Percentiles rank a stretch among this genome's conserved stretches.
Evolutionary conservation across 2,329 filamentous ascomycete genomes (phyloP).

Genomic region (Colletotrichum eremochloae): DNA sequence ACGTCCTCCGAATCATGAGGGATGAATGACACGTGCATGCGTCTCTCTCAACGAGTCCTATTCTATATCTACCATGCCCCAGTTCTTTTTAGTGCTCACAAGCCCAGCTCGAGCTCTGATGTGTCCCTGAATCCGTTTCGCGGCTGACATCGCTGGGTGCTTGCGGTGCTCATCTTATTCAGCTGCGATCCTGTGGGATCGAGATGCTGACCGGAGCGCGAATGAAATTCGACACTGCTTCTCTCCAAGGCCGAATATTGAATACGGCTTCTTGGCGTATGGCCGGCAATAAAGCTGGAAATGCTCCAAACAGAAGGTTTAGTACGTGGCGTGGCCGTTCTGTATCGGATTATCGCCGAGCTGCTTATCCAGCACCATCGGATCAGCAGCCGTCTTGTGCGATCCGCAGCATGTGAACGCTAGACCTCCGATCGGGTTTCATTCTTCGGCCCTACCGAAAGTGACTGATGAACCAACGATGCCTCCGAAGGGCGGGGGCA

Average conservation of each 20-base stretch:
- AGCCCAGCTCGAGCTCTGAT: conserved; percentile 1
- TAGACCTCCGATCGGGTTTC: neutral
- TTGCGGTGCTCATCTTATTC: neutral
- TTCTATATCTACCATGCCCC: neutral
- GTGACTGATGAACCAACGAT: neutral
- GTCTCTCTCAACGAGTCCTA: neutral
- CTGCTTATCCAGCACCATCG: neutral
- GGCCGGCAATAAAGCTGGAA: too few species aligned
- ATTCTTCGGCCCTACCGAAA: neutral
- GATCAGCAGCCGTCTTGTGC: neutral
- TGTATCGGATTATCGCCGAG: neutral
- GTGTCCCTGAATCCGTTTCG: too few species aligned
- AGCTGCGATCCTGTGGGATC: conserved; percentile 1
- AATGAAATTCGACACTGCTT: neutral
- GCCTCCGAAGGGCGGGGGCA: too few species aligned
- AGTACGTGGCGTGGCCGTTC: neutral
- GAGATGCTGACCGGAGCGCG: neutral
- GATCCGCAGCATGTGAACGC: neutral
- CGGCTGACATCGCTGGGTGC: too few species aligned
- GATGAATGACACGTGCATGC: neutral
- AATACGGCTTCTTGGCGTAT: too few species aligned
- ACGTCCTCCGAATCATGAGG: neutral
- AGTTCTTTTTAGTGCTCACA: neutral
- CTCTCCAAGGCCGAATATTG: neutral
- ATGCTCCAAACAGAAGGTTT: neutral